phyloP scores from a whole-genome alignment of 306 rosid species.

The Casuarina equisetifolia region DNA sequence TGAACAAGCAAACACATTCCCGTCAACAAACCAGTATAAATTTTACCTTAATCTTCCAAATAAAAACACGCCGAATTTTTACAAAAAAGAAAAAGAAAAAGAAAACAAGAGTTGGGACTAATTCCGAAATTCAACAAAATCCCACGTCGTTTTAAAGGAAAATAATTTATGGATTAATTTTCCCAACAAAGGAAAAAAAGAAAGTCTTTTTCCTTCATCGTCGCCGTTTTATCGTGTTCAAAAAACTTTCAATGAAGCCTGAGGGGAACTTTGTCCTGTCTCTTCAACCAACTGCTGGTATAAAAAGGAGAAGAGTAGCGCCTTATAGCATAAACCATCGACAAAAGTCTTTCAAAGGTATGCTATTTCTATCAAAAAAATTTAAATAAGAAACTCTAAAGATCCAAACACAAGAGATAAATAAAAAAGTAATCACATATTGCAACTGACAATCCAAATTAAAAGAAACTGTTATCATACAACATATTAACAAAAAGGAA shows the following conservation, averaged over 20 bases:
- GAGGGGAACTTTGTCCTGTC: not conserved
- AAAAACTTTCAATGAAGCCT: not conserved
- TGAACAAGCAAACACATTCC: conserved; percentile 37
- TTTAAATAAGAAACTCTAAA: not conserved
- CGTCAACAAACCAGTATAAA: conserved; percentile 30
- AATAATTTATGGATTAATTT: not conserved
- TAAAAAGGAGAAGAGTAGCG: no score
- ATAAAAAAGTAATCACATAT: not conserved
- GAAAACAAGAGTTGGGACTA: not conserved
- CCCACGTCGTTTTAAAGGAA: not conserved
- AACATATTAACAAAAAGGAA: not conserved
- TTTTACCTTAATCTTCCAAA: not conserved
- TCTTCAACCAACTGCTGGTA: not conserved
- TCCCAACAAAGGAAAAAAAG: not conserved
- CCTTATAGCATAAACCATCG: no score
- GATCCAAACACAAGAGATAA: not conserved
- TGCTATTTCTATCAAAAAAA: conserved; percentile 2
- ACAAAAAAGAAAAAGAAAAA: not conserved
- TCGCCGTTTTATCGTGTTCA: not conserved
- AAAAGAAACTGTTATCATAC: not conserved
- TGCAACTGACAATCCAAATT: not conserved
- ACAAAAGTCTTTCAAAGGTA: not conserved
- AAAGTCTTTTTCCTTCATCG: not conserved
- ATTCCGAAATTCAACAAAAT: not conserved
- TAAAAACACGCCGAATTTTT: not conserved